Evolutionary conservation across 2,329 filamentous ascomycete genomes (phyloP).

Genomic region (Pseudopyrenochaeta lycopersici): DNA sequence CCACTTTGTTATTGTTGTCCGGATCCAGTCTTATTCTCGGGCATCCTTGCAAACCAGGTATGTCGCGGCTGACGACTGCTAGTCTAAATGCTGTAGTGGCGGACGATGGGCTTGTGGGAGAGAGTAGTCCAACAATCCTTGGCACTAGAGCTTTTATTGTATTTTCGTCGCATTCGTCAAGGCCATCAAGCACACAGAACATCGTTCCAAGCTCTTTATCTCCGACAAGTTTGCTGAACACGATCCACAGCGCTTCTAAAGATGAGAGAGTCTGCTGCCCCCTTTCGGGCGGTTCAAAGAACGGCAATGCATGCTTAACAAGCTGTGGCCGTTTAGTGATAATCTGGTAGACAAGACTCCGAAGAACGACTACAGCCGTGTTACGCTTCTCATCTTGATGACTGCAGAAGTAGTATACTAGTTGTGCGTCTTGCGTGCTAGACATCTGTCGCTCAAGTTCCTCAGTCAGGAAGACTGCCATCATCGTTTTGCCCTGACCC

Average conservation of each 20-base stretch:
- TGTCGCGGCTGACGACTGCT: conserved; percentile 28
- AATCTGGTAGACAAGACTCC: conserved; percentile 36
- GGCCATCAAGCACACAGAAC: no score
- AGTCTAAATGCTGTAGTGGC: conserved; percentile 21
- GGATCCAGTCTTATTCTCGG: conserved; percentile 35
- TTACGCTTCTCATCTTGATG: conserved; percentile 34
- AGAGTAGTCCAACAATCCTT: conserved; percentile 14
- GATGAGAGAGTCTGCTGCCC: conserved; percentile 19
- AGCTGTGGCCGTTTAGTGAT: conserved; percentile 14
- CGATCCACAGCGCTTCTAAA: conserved; percentile 23
- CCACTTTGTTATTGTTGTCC: conserved; percentile 25
- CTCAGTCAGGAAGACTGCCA: conserved; percentile 38
- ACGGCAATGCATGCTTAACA: no score
- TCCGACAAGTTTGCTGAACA: conserved; percentile 25
- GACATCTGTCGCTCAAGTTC: conserved; percentile 19
- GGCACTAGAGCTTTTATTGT: conserved; percentile 8
- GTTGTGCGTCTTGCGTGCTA: not conserved
- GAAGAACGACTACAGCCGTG: conserved; percentile 30
- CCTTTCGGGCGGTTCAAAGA: conserved; percentile 12
- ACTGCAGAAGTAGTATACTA: conserved; percentile 37
- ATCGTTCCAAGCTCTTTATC: conserved; percentile 16
- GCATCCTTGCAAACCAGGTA: conserved; percentile 16
- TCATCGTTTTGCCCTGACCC: conserved; percentile 46
- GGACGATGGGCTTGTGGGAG: conserved; percentile 2
- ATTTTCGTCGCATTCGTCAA: conserved; percentile 34